Evolutionary conservation across 192 early-diverging fungal species (phyloP).

Genomic region (Podila minutissima): DNA sequence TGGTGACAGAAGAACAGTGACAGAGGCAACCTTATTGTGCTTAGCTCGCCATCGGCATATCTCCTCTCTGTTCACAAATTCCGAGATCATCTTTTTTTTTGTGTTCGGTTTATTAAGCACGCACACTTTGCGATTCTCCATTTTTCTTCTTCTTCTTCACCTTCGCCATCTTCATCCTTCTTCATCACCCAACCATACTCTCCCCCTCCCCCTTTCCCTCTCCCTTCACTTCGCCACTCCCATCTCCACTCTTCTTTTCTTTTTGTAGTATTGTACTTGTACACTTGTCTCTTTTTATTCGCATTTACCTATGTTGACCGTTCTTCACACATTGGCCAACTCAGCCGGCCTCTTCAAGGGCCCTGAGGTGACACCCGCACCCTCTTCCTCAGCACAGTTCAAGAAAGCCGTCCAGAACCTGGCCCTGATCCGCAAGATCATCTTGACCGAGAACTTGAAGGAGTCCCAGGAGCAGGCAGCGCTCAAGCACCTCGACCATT

Average conservation of each 20-base stretch:
- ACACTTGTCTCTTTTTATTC: neutral
- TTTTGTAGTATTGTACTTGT: neutral
- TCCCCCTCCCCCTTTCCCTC: neutral
- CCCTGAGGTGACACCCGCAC: neutral
- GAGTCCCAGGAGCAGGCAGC: constrained; percentile 38
- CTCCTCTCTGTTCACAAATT: neutral
- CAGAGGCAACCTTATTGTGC: too few relatives aligned
- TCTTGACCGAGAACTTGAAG: constrained; percentile 35
- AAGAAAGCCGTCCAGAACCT: constrained; percentile 41
- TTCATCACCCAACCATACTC: neutral
- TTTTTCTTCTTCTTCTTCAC: constrained; percentile 3
- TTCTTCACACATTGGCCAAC: constrained; percentile 47
- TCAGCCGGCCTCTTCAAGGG: constrained; percentile 39
- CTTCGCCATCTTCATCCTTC: neutral
- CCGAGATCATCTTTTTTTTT: neutral
- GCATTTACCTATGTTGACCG: constrained; percentile 24
- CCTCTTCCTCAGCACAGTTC: constrained; percentile 10
- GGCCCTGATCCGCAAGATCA: constrained; percentile 38
- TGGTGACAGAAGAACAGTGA: too few relatives aligned
- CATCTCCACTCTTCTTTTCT: neutral
- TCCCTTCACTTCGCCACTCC: neutral
- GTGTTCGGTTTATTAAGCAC: neutral
- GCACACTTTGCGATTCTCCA: neutral
- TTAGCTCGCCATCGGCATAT: too few relatives aligned
- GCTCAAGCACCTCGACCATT: constrained; percentile 31